These are phyloP conservation scores for Globisporangium nunn DNA, from an alignment of 352 stramenopile genomes.

Conservation along the genomic window DNA sequence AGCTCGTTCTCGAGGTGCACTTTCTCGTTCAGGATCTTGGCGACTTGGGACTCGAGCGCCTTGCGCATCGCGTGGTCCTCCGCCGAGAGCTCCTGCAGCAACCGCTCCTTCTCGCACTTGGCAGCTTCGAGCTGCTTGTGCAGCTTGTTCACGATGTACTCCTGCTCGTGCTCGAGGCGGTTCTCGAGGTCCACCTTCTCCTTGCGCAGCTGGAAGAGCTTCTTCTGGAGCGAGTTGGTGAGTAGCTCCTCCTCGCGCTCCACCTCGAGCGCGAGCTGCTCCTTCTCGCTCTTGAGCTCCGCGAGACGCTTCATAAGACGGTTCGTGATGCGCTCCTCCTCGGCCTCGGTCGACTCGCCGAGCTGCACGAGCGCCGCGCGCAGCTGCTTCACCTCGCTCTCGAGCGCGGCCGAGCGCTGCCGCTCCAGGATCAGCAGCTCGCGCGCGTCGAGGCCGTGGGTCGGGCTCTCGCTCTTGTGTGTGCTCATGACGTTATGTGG, in stretches of 20 bases:
- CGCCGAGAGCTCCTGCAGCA: slow-evolving; percentile 57
- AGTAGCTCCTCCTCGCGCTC: slow-evolving; percentile 88
- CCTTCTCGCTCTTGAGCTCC: slow-evolving; percentile 83
- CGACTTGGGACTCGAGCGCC: slow-evolving; percentile 71
- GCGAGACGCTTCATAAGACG: slow-evolving; percentile 73
- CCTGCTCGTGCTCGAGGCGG: slow-evolving; percentile 88
- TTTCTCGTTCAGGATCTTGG: slow-evolving; percentile 79
- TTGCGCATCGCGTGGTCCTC: slow-evolving; percentile 59
- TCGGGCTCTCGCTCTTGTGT: neutral
- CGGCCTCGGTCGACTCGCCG: slow-evolving; percentile 77
- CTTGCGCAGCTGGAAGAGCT: slow-evolving; percentile 78
- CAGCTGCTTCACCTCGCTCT: slow-evolving; percentile 60
- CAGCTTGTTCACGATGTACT: slow-evolving; percentile 91
- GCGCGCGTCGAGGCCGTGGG: slow-evolving; percentile 26
- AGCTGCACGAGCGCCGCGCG: slow-evolving; percentile 67
- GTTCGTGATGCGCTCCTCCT: slow-evolving; percentile 83
- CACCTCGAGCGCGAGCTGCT: slow-evolving; percentile 82
- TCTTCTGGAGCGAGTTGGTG: slow-evolving; percentile 87
- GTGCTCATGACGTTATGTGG: neutral
- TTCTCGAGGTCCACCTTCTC: slow-evolving; percentile 91
- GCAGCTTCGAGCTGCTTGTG: slow-evolving; percentile 76
- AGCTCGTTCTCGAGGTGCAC: slow-evolving; percentile 83
- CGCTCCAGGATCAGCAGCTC: slow-evolving; percentile 68
- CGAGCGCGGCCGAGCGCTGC: slow-evolving; percentile 62
- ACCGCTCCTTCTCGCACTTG: slow-evolving; percentile 56